Percentiles rank a stretch among this genome's conserved stretches.
These are phyloP conservation scores for Solanum aculeatissimum DNA, from an alignment of 305 asterid genomes.

Conservation along the genomic window DNA sequence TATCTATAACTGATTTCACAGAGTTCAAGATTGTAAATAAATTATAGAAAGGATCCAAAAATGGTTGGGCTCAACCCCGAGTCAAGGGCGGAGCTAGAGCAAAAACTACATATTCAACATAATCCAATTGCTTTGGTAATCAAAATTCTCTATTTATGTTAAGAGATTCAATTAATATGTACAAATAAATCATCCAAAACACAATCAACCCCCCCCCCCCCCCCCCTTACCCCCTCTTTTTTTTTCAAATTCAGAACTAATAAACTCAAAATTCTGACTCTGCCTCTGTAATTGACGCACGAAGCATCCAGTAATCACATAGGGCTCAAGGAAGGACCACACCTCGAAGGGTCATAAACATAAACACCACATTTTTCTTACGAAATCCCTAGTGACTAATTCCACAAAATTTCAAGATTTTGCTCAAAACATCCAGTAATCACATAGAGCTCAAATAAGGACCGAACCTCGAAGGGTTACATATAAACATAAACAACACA, in stretches of 20 bases:
- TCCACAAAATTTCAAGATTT: not conserved
- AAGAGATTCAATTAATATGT: not conserved
- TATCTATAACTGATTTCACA: no score
- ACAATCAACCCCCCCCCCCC: not conserved
- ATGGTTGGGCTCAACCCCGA: not conserved
- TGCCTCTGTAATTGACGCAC: fast-evolving
- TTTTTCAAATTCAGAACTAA: not conserved
- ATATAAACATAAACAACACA: not conserved
- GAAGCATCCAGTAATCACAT: not conserved
- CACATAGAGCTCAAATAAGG: no score
- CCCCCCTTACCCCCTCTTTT: no score
- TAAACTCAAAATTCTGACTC: not conserved
- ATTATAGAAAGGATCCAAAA: not conserved
- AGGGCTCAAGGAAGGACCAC: no score
- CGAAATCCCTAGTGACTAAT: not conserved
- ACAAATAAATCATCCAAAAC: not conserved
- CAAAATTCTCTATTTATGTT: not conserved
- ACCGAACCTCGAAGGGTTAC: no score
- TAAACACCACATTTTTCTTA: not conserved
- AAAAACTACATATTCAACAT: not conserved
- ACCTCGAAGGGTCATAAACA: not conserved
- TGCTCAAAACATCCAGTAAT: not conserved
- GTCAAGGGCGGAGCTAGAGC: not conserved
- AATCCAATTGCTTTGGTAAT: no score
- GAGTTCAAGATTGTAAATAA: not conserved